Conservation (phyloP, 495 filamentous ascomycete genomes). For the Aspergillus incahuasiensis region DNA sequence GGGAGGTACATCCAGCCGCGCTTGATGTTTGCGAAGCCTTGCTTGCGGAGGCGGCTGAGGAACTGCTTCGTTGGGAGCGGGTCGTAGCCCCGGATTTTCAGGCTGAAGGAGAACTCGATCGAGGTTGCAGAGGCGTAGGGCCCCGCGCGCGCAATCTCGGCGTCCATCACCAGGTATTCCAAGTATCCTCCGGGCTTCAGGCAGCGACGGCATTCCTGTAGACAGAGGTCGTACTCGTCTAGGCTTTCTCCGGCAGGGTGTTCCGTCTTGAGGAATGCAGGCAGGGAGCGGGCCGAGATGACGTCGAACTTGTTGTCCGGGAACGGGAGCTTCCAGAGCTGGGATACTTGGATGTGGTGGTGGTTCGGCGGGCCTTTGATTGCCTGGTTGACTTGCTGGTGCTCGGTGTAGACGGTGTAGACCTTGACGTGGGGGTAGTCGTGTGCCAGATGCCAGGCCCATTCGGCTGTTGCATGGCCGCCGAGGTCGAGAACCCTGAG, state of each 20-base stretch:
- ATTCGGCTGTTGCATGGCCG: conserved; percentile 79
- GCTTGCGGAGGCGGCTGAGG: conserved; percentile 64
- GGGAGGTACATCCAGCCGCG: conserved; percentile 89
- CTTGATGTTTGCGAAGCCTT: conserved; percentile 73
- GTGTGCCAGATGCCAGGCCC: conserved; percentile 89
- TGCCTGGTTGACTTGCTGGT: conserved; percentile 60
- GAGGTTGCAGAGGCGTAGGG: conserved; percentile 70
- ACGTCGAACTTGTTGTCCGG: conserved; percentile 85
- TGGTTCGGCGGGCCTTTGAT: conserved; percentile 85
- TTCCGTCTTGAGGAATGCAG: conserved; percentile 69
- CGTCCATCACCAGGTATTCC: conserved; percentile 85
- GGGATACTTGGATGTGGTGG: conserved; percentile 66
- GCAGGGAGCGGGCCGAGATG: conserved; percentile 84
- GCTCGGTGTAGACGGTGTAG: conserved; percentile 76
- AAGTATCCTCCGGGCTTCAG: conserved; percentile 90
- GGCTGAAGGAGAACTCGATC: conserved; percentile 83
- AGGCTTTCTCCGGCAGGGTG: conserved; percentile 44
- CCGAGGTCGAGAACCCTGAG: conserved; percentile 80
- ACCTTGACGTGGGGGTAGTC: conserved; percentile 80
- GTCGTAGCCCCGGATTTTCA: conserved; percentile 85
- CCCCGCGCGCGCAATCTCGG: conserved; percentile 80
- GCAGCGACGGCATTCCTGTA: conserved; percentile 80
- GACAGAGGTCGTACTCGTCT: conserved; percentile 85
- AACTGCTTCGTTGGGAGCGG: conserved; percentile 74
- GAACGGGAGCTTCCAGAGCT: conserved; percentile 80